These are phyloP conservation scores for Chloranthus sessilifolius DNA, from an alignment of 164 flowering plant genomes.

Conservation along the genomic window DNA sequence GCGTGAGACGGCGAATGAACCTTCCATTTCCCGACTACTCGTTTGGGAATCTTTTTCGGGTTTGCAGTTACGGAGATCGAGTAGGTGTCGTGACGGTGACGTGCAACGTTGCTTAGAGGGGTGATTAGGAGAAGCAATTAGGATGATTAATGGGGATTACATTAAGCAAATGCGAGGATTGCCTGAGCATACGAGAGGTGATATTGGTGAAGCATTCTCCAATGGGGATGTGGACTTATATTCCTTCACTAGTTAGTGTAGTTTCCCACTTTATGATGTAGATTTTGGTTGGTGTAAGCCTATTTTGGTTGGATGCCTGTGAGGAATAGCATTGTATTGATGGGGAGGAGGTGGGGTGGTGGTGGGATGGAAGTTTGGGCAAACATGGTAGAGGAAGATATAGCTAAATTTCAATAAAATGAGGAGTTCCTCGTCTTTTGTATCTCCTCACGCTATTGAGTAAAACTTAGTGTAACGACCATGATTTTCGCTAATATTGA, in stretches of 20 bases:
- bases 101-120: not conserved
- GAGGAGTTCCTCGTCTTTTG: not conserved
- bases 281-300: conserved; percentile 6
- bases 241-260: not conserved
- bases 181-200: not conserved
- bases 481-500: no score
- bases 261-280: not conserved
- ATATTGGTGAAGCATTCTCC: not conserved
- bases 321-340: not conserved
- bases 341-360: not conserved
- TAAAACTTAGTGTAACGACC: no score
- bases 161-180: not conserved
- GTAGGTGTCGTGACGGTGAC: no score
- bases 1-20: not conserved
- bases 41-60: conserved; percentile 1
- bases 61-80: not conserved
- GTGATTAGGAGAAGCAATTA: not conserved
- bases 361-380: not conserved
- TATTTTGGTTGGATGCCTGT: not conserved
- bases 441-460: no score
- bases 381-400: not conserved
- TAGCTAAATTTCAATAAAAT: not conserved
- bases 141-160: not conserved
- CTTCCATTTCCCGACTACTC: not conserved
- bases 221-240: not conserved